Evolutionary conservation across 1,139 yeast genomes (phyloP).

Genomic region (Groenewaldozyma sp.): DNA sequence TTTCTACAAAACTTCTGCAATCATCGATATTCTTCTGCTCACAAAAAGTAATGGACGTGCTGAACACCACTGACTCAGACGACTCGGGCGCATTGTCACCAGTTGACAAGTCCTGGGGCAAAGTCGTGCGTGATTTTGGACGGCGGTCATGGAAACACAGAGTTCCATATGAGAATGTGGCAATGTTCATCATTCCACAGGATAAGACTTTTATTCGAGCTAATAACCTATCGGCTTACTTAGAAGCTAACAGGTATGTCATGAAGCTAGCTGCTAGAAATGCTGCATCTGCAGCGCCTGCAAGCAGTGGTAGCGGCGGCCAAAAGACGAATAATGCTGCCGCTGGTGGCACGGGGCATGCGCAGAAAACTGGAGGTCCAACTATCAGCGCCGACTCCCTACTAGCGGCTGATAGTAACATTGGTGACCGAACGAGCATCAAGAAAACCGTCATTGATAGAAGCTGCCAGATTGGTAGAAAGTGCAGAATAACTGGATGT

Average conservation of each 20-base stretch:
- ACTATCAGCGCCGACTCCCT: slow-evolving; percentile 82
- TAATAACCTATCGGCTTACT: slow-evolving; percentile 68
- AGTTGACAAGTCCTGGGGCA: slow-evolving; percentile 46
- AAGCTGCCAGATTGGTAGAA: slow-evolving; percentile 70
- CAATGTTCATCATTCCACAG: slow-evolving; percentile 38
- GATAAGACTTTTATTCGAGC: slow-evolving; percentile 64
- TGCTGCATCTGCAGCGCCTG: too few species aligned
- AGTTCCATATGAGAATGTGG: slow-evolving; percentile 47
- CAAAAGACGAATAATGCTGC: slow-evolving; percentile 11
- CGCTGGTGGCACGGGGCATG: slow-evolving; percentile 23
- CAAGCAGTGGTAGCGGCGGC: slow-evolving; percentile 12
- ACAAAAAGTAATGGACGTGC: slow-evolving; percentile 39
- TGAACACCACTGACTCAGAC: slow-evolving; percentile 22
- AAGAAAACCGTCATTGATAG: slow-evolving; percentile 75
- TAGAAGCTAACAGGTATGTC: slow-evolving; percentile 83
- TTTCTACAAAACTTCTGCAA: slow-evolving; percentile 66
- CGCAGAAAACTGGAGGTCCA: slow-evolving; percentile 40
- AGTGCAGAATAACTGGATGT: slow-evolving; percentile 83
- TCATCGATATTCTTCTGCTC: slow-evolving; percentile 78
- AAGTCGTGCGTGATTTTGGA: slow-evolving; percentile 76
- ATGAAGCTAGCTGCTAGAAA: slow-evolving; percentile 44
- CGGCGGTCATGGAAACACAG: slow-evolving; percentile 88
- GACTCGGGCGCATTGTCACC: slow-evolving; percentile 15
- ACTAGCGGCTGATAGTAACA: slow-evolving; percentile 48
- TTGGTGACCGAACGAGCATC: slow-evolving; percentile 76